Evolutionary conservation across 345 rosid species (phyloP).

Genomic region (Corchorus capsularis): DNA sequence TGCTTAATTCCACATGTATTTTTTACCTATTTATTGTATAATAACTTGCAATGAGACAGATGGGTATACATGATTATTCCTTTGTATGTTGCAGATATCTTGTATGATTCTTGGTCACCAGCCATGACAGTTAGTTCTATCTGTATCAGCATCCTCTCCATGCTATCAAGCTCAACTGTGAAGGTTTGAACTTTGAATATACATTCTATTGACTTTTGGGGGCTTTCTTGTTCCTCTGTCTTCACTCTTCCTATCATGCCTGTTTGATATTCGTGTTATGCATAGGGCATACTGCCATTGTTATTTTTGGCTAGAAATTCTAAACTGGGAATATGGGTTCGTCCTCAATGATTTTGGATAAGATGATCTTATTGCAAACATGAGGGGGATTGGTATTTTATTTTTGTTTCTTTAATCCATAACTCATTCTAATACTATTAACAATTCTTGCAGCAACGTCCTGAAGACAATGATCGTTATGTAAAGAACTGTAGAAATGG

Average conservation of each 20-base stretch:
- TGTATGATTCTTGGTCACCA: conserved; percentile 98
- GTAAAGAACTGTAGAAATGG: conserved; percentile 96
- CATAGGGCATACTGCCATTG: not conserved
- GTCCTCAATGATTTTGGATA: conserved; percentile 10
- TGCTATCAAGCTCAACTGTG: conserved; percentile 94
- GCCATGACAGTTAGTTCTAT: conserved; percentile 97
- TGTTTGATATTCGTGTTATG: not conserved
- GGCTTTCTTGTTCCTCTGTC: not conserved
- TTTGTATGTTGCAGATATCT: conserved; percentile 61
- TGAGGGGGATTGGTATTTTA: not conserved
- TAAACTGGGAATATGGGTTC: not conserved
- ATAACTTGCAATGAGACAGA: conserved; percentile 15
- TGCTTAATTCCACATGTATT: not conserved
- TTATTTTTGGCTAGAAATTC: conserved; percentile 8
- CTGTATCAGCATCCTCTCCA: conserved; percentile 97
- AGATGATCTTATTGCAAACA: not conserved
- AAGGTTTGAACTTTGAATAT: conserved; percentile 53
- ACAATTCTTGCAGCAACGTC: conserved; percentile 76
- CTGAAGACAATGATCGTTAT: conserved; percentile 94
- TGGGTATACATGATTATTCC: conserved; percentile 14
- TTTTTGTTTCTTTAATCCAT: not conserved
- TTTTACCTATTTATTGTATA: conserved; percentile 9
- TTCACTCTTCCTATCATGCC: not conserved
- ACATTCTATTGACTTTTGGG: not conserved
- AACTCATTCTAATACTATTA: conserved; percentile 6